A percentile compares a stretch with the other conserved stretches of the same genome.
These are phyloP conservation scores for Sporothrix mexicana DNA, from an alignment of 2,329 filamentous ascomycete genomes.

Conservation along the genomic window DNA sequence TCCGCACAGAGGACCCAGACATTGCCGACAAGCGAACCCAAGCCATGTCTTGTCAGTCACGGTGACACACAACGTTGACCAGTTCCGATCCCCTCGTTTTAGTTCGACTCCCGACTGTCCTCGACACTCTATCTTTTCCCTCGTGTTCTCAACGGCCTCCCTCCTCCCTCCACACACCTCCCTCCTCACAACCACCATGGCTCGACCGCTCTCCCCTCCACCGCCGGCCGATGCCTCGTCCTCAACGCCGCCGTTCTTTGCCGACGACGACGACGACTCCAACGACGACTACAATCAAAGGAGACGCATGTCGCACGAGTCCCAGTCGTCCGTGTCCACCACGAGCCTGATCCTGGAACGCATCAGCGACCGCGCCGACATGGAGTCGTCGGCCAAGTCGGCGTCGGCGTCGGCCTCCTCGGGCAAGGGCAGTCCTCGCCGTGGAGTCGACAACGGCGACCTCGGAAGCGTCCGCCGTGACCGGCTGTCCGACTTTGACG, in stretches of 20 bases:
- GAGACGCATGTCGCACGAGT: conserved; percentile 58
- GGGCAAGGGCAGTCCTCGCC: not conserved
- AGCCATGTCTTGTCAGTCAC: conserved; percentile 19
- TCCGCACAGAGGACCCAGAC: not conserved
- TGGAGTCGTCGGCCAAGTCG: conserved; percentile 34
- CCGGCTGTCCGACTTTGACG: conserved; percentile 45
- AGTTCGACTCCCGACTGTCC: no score
- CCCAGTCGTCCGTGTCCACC: conserved; percentile 78
- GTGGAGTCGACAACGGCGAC: conserved; percentile 10
- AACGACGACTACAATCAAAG: conserved; percentile 3
- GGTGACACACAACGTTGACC: conserved; percentile 6
- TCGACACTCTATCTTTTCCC: not conserved
- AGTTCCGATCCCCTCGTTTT: no score
- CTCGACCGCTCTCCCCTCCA: conserved; percentile 26
- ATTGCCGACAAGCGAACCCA: not conserved
- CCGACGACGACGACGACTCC: conserved; percentile 33
- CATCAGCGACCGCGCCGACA: conserved; percentile 61
- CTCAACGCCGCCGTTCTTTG: conserved; percentile 30
- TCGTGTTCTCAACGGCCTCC: not conserved
- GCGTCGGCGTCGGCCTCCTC: not conserved
- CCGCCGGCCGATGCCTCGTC: conserved; percentile 32
- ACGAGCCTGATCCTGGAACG: conserved; percentile 83
- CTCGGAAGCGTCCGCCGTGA: not conserved
- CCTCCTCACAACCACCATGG: not conserved
- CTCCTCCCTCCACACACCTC: not conserved